Percentiles rank a stretch among this genome's conserved stretches.
These are phyloP conservation scores for Falciphora oryzae DNA, from an alignment of 2,329 filamentous ascomycete genomes.

Conservation along the genomic window DNA sequence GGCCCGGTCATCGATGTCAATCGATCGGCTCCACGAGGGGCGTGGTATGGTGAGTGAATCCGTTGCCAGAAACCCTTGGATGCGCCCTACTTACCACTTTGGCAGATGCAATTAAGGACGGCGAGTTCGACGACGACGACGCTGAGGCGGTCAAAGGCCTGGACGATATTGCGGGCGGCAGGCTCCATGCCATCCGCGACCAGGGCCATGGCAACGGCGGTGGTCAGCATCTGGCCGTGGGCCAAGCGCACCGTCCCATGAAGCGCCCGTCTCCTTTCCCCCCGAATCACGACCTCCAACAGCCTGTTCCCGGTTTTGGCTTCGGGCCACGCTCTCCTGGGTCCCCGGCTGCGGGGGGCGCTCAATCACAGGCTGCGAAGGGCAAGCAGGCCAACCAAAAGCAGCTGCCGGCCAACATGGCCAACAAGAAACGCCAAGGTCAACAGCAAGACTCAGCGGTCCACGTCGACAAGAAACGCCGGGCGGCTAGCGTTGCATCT, in stretches of 20 bases:
- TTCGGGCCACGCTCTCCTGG: not conserved
- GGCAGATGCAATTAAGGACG: constrained; percentile 6
- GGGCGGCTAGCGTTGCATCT: not conserved
- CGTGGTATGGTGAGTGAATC: not conserved
- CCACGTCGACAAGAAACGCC: not conserved
- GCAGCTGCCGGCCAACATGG: not conserved
- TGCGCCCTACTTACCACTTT: not conserved
- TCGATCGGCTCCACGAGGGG: not conserved
- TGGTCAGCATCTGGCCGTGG: not conserved
- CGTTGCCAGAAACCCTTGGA: not conserved
- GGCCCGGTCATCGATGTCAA: not conserved
- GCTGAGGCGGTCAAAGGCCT: constrained; percentile 11
- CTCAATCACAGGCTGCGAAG: not conserved
- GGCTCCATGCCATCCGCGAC: constrained; percentile 29
- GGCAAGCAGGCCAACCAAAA: not conserved
- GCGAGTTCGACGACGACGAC: constrained; percentile 11
- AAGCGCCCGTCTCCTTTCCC: not conserved
- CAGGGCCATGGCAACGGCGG: constrained; percentile 10
- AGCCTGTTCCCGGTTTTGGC: not conserved
- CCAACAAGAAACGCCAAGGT: not conserved
- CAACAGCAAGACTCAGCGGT: not conserved
- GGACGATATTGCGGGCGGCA: constrained; percentile 20
- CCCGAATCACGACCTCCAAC: not conserved
- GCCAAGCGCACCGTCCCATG: not conserved
- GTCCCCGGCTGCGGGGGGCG: not conserved